A percentile compares a stretch with the other conserved stretches of the same genome.
Conservation (phyloP, 768 basidiomycete genomes). For the Strobilomyces dryophilus region DNA sequence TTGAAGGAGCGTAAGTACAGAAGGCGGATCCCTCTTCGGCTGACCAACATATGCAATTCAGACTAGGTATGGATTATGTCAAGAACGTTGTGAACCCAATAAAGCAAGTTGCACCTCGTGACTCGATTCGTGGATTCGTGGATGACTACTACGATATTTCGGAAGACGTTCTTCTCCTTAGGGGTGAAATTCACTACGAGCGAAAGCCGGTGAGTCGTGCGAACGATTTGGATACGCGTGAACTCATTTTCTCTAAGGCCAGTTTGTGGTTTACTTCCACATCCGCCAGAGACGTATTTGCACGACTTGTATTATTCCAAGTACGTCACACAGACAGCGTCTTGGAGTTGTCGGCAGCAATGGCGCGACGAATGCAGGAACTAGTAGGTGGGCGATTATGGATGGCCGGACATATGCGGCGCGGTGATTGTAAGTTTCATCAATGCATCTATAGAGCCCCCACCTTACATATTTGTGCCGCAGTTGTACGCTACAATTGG, state of each 20-base stretch:
- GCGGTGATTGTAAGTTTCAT: slow-evolving; percentile 36
- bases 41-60: slow-evolving; percentile 17
- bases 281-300: slow-evolving; percentile 29
- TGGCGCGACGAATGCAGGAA: slow-evolving; percentile 32
- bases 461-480: background rate
- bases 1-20: slow-evolving; percentile 35
- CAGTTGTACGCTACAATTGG: slow-evolving; percentile 34
- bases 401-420: slow-evolving; percentile 43
- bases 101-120: slow-evolving; percentile 33
- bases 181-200: slow-evolving; percentile 37
- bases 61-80: slow-evolving; percentile 41
- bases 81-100: slow-evolving; percentile 40
- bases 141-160: slow-evolving; percentile 36
- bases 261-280: slow-evolving; percentile 31
- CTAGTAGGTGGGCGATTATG: slow-evolving; percentile 32
- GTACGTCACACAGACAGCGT: slow-evolving; percentile 28
- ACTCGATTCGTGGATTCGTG: slow-evolving; percentile 35
- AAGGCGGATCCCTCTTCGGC: background rate
- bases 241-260: slow-evolving; percentile 24
- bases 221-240: background rate
- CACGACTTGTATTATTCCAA: slow-evolving; percentile 30
- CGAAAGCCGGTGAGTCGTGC: slow-evolving; percentile 36
- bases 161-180: slow-evolving; percentile 38
- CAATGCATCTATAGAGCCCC: too few relatives aligned
- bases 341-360: slow-evolving; percentile 24